Percentiles rank a stretch among this genome's conserved stretches.
Evolutionary conservation across 192 early-diverging fungal species (phyloP).

Genomic region (Mortierella alpina): DNA sequence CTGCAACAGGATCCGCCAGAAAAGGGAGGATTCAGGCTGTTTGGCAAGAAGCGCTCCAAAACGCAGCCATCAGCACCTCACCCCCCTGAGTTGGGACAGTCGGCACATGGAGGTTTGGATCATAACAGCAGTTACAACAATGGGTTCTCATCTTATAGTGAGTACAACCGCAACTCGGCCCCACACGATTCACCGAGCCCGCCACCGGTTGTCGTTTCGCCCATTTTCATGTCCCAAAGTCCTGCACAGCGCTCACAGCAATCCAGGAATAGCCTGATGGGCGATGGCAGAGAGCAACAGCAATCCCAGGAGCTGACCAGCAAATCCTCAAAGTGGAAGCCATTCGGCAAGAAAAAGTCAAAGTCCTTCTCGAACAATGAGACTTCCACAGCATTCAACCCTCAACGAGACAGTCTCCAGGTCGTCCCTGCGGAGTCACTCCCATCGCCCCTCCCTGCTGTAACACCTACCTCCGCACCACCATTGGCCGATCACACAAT

Average conservation of each 20-base stretch:
- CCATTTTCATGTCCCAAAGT: slow-evolving; percentile 21
- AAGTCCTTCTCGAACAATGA: slow-evolving; percentile 34
- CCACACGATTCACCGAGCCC: slow-evolving; percentile 8
- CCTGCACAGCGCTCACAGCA: not conserved
- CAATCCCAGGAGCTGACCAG: slow-evolving; percentile 8
- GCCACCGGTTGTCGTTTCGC: slow-evolving; percentile 4
- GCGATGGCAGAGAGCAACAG: not conserved
- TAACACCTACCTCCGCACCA: not conserved
- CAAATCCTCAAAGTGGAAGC: slow-evolving; percentile 44
- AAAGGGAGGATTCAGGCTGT: slow-evolving; percentile 34
- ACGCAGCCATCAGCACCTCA: slow-evolving; percentile 39
- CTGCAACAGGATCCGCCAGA: not conserved
- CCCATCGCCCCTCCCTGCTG: too few species aligned
- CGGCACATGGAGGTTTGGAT: not conserved
- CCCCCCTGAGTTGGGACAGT: slow-evolving; percentile 28
- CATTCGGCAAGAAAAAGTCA: slow-evolving; percentile 50
- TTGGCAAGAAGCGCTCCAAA: slow-evolving; percentile 52
- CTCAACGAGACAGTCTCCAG: not conserved
- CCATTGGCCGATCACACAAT: not conserved
- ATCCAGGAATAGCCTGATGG: not conserved
- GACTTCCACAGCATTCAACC: not conserved
- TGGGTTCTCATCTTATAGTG: not conserved
- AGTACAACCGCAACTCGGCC: not conserved
- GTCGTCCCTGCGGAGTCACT: not conserved
- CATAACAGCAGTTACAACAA: not conserved